These are phyloP conservation scores for Collybiopsis confluens DNA, from an alignment of 768 basidiomycete genomes.

Conservation along the genomic window DNA sequence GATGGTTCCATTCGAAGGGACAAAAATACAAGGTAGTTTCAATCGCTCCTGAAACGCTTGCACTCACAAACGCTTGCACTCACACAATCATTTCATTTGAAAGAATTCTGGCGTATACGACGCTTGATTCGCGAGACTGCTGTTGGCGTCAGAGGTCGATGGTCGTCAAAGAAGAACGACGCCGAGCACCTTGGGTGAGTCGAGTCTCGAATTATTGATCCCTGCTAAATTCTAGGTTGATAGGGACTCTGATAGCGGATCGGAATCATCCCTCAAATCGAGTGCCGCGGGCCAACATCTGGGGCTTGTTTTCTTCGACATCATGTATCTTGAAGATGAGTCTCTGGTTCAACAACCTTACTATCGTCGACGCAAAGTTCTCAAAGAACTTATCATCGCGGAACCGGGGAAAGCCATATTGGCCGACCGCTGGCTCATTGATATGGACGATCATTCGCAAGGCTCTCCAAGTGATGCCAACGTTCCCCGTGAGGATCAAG, in stretches of 20 bases:
- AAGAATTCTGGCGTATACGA: conserved; percentile 77
- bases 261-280: conserved; percentile 22
- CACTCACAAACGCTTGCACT: neutral
- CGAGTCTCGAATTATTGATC: neutral
- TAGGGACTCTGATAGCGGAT: neutral
- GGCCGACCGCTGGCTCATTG: conserved; percentile 49
- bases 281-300: conserved; percentile 46
- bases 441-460: conserved; percentile 21
- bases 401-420: conserved; percentile 64
- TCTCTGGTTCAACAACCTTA: conserved; percentile 59
- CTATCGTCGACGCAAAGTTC: conserved; percentile 47
- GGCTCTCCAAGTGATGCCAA: conserved; percentile 12
- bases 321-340: conserved; percentile 63
- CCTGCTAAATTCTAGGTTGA: neutral
- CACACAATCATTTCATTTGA: neutral
- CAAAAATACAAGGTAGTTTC: conserved; percentile 32
- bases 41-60: no score
- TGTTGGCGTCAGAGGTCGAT: conserved; percentile 39
- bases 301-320: conserved; percentile 84
- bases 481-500: neutral
- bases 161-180: conserved; percentile 18
- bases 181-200: conserved; percentile 10
- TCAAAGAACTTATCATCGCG: conserved; percentile 52
- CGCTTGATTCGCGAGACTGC: conserved; percentile 57
- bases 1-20: conserved; percentile 79